A percentile compares a stretch with the other conserved stretches of the same genome.
phyloP scores from a whole-genome alignment of 371 early-diverging fungal species.

The Rhizopus delemar region DNA sequence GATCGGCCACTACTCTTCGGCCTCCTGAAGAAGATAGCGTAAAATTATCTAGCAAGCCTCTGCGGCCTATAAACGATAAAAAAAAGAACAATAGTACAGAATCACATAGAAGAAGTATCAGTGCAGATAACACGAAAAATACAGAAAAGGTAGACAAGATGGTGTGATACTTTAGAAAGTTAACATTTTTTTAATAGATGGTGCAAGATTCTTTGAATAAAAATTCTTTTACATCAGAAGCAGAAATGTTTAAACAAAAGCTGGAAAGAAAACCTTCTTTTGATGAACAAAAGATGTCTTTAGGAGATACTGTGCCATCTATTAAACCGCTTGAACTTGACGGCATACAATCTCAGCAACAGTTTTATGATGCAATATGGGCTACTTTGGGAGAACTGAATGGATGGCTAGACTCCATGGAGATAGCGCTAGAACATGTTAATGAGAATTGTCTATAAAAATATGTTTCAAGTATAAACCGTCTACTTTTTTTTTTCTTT shows the following conservation, averaged over 20 bases:
- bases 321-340: conserved; percentile 30
- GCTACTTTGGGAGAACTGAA: conserved; percentile 29
- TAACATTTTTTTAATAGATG: not conserved
- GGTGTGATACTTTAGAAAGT: not conserved
- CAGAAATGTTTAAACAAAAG: conserved; percentile 14
- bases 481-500: not conserved
- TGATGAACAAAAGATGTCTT: too few species aligned
- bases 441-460: not conserved
- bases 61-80: not conserved
- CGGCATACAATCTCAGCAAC: conserved; percentile 24
- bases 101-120: conserved; percentile 43
- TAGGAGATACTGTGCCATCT: conserved; percentile 9
- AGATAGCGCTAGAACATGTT: conserved; percentile 17
- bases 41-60: not conserved
- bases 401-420: conserved; percentile 36
- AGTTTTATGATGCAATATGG: conserved; percentile 34
- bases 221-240: conserved; percentile 10
- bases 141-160: conserved; percentile 15
- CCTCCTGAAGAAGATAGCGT: conserved; percentile 23
- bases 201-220: not conserved
- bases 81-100: conserved; percentile 9
- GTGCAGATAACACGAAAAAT: conserved; percentile 37
- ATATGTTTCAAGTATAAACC: not conserved
- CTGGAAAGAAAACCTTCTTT: conserved; percentile 6
- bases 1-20: conserved; percentile 44